Evolutionary conservation across 805 yeast genomes (phyloP).

Genomic region (Wickerhamomyces bisporus): DNA sequence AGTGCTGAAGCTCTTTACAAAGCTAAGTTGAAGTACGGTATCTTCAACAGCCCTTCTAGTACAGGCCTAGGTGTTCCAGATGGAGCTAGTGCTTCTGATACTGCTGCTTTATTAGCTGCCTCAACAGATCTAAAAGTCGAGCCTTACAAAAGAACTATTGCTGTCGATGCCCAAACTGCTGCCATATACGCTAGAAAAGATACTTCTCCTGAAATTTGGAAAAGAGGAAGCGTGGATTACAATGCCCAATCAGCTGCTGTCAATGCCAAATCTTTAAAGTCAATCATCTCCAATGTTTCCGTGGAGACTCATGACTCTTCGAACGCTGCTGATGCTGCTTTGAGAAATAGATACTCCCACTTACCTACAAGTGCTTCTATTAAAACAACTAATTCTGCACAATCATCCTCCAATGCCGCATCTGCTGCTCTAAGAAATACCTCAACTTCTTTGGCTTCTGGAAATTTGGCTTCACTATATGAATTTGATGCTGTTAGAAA

Average conservation of each 20-base stretch:
- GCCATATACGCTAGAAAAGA: slow-evolving; percentile 46
- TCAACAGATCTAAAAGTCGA: slow-evolving; percentile 57
- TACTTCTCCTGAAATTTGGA: slow-evolving; percentile 45
- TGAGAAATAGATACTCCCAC: neutral
- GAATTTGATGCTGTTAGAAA: slow-evolving; percentile 39
- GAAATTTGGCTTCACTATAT: slow-evolving; percentile 35
- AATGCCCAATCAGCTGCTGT: slow-evolving; percentile 44
- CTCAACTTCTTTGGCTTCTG: slow-evolving; percentile 29
- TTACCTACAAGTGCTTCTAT: neutral
- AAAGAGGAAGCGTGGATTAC: slow-evolving; percentile 44
- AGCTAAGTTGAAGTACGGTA: slow-evolving; percentile 67
- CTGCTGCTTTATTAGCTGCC: slow-evolving; percentile 74
- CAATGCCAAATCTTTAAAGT: slow-evolving; percentile 11
- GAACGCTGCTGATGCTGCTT: slow-evolving; percentile 3
- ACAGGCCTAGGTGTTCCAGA: slow-evolving; percentile 56
- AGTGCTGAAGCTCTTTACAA: slow-evolving; percentile 72
- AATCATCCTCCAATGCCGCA: slow-evolving; percentile 16
- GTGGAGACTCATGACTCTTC: slow-evolving; percentile 7
- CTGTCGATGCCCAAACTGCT: slow-evolving; percentile 65
- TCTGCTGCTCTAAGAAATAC: slow-evolving; percentile 9
- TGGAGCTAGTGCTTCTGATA: slow-evolving; percentile 52
- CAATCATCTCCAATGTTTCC: neutral
- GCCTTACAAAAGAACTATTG: slow-evolving; percentile 55
- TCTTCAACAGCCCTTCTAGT: slow-evolving; percentile 46
- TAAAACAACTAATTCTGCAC: slow-evolving; percentile 1